phyloP scores from a whole-genome alignment of 495 filamentous ascomycete genomes.

The Amorphotheca resinae region DNA sequence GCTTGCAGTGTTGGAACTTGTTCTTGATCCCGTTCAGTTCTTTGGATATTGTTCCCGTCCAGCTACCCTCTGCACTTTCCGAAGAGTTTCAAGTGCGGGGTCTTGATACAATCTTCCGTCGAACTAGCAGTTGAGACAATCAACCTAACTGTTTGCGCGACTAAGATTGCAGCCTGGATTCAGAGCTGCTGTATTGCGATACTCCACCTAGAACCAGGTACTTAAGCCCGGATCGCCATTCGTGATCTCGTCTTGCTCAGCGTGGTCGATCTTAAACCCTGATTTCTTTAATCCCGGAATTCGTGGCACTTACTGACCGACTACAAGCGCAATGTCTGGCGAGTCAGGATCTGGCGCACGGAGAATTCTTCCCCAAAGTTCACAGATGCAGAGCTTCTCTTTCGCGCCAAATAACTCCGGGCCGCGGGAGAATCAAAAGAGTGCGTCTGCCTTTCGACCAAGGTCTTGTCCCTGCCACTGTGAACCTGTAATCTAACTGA shows the following conservation, averaged over 20 bases:
- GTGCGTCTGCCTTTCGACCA: constrained; percentile 28
- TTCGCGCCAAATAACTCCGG: constrained; percentile 45
- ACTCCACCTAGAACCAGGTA: constrained; percentile 11
- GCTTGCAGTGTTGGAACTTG: too few species aligned
- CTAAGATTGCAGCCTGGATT: constrained; percentile 9
- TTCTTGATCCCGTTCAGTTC: too few species aligned
- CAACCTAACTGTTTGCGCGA: constrained; percentile 16
- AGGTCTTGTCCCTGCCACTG: background rate
- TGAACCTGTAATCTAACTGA: constrained; percentile 1
- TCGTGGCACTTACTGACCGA: constrained; percentile 15
- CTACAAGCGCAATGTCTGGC: constrained; percentile 36
- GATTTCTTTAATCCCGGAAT: constrained; percentile 13
- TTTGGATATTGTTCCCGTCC: too few species aligned
- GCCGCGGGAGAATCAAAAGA: constrained; percentile 54
- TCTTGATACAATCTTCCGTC: constrained; percentile 1
- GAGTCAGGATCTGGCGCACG: constrained; percentile 40
- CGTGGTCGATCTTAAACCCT: constrained; percentile 2
- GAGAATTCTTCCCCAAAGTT: constrained; percentile 44
- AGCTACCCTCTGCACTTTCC: too few species aligned
- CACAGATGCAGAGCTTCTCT: constrained; percentile 43
- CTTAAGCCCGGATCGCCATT: constrained; percentile 18
- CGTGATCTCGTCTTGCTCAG: constrained; percentile 11
- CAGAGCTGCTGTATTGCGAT: background rate
- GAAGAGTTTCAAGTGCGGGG: too few species aligned
- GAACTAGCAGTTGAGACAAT: constrained; percentile 6